A percentile compares a stretch with the other conserved stretches of the same genome.
These are phyloP conservation scores for Diaporthe helianthi DNA, from an alignment of 2,329 filamentous ascomycete genomes.

Conservation along the genomic window DNA sequence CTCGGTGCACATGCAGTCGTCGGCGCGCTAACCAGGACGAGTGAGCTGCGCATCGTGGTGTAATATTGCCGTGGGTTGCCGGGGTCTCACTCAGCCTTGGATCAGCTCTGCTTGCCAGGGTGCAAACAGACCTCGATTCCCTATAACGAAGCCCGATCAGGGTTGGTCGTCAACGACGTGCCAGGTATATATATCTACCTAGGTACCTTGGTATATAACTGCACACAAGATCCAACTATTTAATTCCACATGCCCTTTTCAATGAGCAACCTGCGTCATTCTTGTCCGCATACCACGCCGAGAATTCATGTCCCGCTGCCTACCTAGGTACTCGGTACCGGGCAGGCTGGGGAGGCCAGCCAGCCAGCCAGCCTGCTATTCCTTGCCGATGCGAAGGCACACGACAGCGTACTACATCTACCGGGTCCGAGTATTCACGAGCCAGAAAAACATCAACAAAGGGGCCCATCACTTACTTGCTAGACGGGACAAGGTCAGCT, in stretches of 20 bases:
- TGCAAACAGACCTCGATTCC: not conserved
- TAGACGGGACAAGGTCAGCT: not conserved
- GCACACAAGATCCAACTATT: not conserved
- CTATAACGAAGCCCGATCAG: too few relatives aligned
- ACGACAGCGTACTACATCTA: not conserved
- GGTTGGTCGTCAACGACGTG: not conserved
- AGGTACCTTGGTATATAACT: too few relatives aligned
- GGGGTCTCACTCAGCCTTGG: not conserved
- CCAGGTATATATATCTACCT: not conserved
- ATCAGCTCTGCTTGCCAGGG: not conserved
- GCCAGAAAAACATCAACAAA: not conserved
- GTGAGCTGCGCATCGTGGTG: not conserved
- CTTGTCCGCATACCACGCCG: not conserved
- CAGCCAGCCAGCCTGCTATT: not conserved
- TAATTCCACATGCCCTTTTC: slow-evolving; percentile 7
- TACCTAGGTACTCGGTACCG: slow-evolving; percentile 1
- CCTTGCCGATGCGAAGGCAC: slow-evolving; percentile 4
- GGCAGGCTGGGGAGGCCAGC: not conserved
- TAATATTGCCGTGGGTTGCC: not conserved
- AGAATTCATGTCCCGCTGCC: not conserved
- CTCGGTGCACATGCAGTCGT: slow-evolving; percentile 25
- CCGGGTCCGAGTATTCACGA: not conserved
- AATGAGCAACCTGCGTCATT: not conserved
- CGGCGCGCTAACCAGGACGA: not conserved
- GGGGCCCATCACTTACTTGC: not conserved